These are phyloP conservation scores for Chytriomyces confervae DNA, from an alignment of 192 early-diverging fungal genomes.

Conservation along the genomic window DNA sequence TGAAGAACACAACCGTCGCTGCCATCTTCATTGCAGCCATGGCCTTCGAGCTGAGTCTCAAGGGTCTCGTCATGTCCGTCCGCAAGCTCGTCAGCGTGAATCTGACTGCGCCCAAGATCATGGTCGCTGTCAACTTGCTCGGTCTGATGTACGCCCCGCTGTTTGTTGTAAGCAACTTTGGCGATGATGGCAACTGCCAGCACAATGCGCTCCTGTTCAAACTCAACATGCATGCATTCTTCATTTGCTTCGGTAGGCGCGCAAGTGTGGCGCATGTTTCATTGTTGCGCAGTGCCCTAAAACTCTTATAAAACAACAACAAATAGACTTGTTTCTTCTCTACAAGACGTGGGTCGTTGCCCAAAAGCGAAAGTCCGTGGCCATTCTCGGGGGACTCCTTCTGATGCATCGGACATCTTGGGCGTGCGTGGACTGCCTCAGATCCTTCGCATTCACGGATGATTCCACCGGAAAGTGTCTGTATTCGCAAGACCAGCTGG, in stretches of 20 bases:
- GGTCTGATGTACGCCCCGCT: not conserved
- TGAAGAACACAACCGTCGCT: not conserved
- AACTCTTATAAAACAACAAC: too few relatives aligned
- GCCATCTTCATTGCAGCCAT: not conserved
- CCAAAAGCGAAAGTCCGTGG: not conserved
- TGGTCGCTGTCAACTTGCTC: not conserved
- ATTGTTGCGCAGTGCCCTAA: too few relatives aligned
- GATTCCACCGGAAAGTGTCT: not conserved
- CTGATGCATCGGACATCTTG: not conserved
- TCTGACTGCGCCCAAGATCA: not conserved
- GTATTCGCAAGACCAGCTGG: not conserved
- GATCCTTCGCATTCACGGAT: not conserved
- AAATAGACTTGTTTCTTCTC: not conserved
- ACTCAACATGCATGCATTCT: not conserved
- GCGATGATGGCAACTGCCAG: not conserved
- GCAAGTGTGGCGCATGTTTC: too few relatives aligned
- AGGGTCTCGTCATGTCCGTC: not conserved
- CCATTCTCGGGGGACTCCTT: not conserved
- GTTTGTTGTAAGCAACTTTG: not conserved
- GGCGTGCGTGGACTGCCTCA: not conserved
- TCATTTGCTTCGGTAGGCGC: not conserved
- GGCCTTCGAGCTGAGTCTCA: not conserved
- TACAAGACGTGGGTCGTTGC: not conserved
- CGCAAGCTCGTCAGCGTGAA: not conserved
- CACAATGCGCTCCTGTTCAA: not conserved